A percentile compares a stretch with the other conserved stretches of the same genome.
Evolutionary conservation across 139 green algal species (phyloP).

Genomic region (Chlorella vulgaris): DNA sequence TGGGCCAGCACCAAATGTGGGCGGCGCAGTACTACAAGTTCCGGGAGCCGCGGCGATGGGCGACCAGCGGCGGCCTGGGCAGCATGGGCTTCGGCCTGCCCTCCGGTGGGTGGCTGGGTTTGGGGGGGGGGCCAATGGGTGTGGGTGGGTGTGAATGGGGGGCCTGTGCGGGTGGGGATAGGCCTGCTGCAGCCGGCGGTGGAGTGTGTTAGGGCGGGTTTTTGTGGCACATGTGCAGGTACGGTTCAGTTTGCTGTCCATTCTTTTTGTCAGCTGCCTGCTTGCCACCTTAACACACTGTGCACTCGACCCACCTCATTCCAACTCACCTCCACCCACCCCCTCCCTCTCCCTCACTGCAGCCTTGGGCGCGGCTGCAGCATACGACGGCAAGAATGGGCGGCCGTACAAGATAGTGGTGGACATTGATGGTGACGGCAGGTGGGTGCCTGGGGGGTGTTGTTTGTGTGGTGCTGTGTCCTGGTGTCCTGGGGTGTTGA

Average conservation of each 20-base stretch:
- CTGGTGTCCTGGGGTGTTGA: no score
- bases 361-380: conserved; percentile 90
- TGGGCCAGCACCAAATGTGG: conserved; percentile 99
- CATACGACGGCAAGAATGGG: conserved; percentile 79
- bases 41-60: conserved; percentile 76
- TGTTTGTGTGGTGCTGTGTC: background rate
- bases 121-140: background rate
- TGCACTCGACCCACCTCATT: no score
- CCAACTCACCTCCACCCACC: background rate
- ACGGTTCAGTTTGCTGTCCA: no score
- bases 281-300: no score
- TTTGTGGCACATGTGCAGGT: no score
- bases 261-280: no score
- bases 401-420: conserved; percentile 79
- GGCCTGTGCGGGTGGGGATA: no score
- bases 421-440: conserved; percentile 98
- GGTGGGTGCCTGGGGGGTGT: conserved; percentile 32
- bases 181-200: no score
- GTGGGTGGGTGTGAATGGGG: background rate
- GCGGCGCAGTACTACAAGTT: conserved; percentile 95
- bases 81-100: conserved; percentile 99
- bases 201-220: no score
- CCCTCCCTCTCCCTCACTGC: background rate
- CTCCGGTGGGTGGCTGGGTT: conserved; percentile 30
- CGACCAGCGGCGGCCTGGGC: conserved; percentile 91